Evolutionary conservation across 371 early-diverging fungal species (phyloP).

Genomic region (Mortierella sp.): DNA sequence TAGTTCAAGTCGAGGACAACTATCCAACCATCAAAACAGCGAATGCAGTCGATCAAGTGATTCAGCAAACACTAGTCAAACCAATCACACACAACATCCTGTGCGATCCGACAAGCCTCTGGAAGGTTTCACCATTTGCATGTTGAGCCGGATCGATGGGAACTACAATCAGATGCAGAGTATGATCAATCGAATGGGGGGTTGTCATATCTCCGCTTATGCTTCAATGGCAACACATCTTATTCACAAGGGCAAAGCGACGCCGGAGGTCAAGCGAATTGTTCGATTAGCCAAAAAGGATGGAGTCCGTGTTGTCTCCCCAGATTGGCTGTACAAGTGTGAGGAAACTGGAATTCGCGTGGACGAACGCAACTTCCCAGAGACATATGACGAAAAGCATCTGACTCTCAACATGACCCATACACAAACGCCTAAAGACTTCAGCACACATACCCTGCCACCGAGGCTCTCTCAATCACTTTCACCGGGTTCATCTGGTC

Average conservation of each 20-base stretch:
- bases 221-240: conserved; percentile 21
- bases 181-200: conserved; percentile 22
- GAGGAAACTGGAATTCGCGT: conserved; percentile 22
- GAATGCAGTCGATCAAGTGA: conserved; percentile 7
- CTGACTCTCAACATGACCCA: conserved; percentile 14
- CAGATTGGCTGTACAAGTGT: conserved; percentile 32
- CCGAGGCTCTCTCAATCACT: conserved; percentile 11
- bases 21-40: not conserved
- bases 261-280: conserved; percentile 11
- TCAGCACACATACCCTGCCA: conserved; percentile 1
- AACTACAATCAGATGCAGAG: conserved; percentile 21
- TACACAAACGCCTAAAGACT: conserved; percentile 8
- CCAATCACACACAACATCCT: not conserved
- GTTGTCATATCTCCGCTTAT: conserved; percentile 10
- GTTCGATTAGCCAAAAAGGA: conserved; percentile 19
- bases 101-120: conserved; percentile 24
- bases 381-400: conserved; percentile 24
- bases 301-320: conserved; percentile 11
- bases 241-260: conserved; percentile 37
- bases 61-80: not conserved
- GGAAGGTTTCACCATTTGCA: conserved; percentile 14
- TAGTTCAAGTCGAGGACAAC: not conserved
- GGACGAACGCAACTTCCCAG: conserved; percentile 24
- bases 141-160: conserved; percentile 23
- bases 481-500: not conserved